Evolutionary conservation across 352 stramenopile genomes (phyloP), one percentile per base, ranked within the genome.

Genomic region (Phytophthora chlamydospora): DNA sequence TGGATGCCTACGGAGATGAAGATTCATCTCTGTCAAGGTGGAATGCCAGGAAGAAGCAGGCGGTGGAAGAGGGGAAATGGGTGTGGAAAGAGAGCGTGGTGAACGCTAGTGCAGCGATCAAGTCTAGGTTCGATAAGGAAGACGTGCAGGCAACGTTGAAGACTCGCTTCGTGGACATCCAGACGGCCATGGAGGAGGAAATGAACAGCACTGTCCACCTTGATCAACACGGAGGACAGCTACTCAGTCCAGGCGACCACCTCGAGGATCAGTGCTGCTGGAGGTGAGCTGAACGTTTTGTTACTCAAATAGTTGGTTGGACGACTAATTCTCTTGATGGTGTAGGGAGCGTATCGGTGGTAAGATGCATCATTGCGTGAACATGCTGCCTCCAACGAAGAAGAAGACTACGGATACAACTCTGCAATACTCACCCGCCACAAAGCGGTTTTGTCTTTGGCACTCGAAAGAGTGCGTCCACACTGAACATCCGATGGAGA

Each of bases 341-440:
- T n/a, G 14, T 42, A 83, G 74, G 53, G 74, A 76, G 29, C 68
- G 72, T 5, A 68, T 88, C 12, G 68, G 73, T 4, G 75, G 77
- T 8, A 85, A 81, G 41, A 58, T 64, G 43, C 76, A 86, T 51
- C 62, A 76, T 34, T 89, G 77, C 47, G 80, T 46, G n/a, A 89
- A 89, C 33, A n/a, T 62, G 4, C 17, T 60, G 16, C 63, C 63
- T 12, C n/a, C 36, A 46, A 47, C 17, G 14, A 72, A 64, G 17
- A 71, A 59, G 39, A 62, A 57, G 35, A 64, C 29, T 19, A 13
- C 10, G 13, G 42, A 38, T 27, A n/a, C 12, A 19, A 32, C 32
- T n/a, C 12, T 9, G 10, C 16, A 40, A 33, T 32, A 60, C 12
- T 0, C 49, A 21, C 4, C 38, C n/a, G 11, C 27, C 12, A 19